Percentiles rank a stretch among this genome's conserved stretches.
Conservation (phyloP, 108 stramenopile genomes). For the Tribonema minus region DNA sequence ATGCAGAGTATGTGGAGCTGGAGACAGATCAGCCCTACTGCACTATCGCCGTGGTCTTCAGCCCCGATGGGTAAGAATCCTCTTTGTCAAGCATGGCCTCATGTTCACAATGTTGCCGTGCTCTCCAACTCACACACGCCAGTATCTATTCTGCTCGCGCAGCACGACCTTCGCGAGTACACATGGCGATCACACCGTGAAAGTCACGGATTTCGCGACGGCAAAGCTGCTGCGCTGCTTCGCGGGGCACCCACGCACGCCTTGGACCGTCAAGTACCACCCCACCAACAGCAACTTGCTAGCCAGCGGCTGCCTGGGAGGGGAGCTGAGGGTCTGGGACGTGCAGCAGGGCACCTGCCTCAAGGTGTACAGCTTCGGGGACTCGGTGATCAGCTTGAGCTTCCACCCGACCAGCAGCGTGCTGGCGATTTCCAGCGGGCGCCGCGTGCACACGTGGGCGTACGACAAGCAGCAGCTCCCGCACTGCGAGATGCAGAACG, state of each 20-base stretch:
- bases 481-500: conserved; percentile 5
- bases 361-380: conserved; percentile 48
- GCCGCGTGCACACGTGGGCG: conserved; percentile 83
- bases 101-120: background rate
- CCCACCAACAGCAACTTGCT: conserved; percentile 69
- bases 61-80: conserved; percentile 20
- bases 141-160: background rate
- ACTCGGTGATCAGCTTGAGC: conserved; percentile 82
- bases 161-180: conserved; percentile 75
- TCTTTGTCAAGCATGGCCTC: background rate
- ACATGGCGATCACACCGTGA: conserved; percentile 98
- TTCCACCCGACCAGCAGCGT: conserved; percentile 85
- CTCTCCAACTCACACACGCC: background rate
- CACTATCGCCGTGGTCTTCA: conserved; percentile 33
- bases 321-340: conserved; percentile 93
- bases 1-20: conserved; percentile 27
- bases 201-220: conserved; percentile 69
- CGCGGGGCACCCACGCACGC: conserved; percentile 90
- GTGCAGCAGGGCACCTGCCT: conserved; percentile 24
- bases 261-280: conserved; percentile 95
- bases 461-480: conserved; percentile 49
- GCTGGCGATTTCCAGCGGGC: conserved; percentile 83
- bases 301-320: conserved; percentile 88
- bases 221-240: conserved; percentile 66
- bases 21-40: background rate